These are phyloP conservation scores for Berberis thunbergii DNA, from an alignment of 164 flowering plant species.

Conservation along the genomic window DNA sequence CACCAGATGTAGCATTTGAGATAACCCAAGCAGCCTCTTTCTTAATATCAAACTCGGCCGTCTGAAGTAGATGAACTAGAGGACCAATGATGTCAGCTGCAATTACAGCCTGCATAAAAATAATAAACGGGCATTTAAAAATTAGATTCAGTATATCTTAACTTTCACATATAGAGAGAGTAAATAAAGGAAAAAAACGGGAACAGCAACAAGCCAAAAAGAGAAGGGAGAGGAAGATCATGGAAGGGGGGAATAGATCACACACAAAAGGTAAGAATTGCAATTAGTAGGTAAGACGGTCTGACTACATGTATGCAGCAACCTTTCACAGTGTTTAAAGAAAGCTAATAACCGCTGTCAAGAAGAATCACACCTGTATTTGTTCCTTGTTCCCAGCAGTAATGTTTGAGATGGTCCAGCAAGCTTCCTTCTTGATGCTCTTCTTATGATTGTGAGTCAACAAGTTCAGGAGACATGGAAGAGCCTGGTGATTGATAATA, in stretches of 20 bases:
- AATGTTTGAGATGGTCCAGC: conserved; percentile 86
- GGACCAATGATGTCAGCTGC: conserved; percentile 69
- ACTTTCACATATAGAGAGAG: no score
- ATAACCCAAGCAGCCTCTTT: conserved; percentile 91
- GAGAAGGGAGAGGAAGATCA: no score
- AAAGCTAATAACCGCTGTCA: no score
- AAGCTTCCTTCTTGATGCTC: conserved; percentile 78
- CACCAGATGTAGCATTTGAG: conserved; percentile 83
- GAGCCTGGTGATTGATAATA: conserved; percentile 47
- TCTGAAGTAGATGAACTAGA: conserved; percentile 66
- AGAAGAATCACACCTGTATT: conserved; percentile 40
- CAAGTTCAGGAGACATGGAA: conserved; percentile 52
- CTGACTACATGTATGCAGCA: no score
- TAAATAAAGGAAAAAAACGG: no score
- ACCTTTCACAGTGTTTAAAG: no score
- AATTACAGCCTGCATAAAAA: conserved; percentile 50
- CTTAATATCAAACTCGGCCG: conserved; percentile 77
- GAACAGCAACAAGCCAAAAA: no score
- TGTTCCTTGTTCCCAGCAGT: conserved; percentile 71
- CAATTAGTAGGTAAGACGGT: no score
- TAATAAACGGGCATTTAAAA: no score
- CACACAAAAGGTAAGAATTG: no score
- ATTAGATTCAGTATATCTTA: no score
- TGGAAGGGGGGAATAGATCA: no score
- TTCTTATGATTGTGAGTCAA: conserved; percentile 49